A percentile compares a stretch with the other conserved stretches of the same genome.
phyloP scores from a whole-genome alignment of 108 stramenopile species.

The Cyclotella choctawhatcheeana region DNA sequence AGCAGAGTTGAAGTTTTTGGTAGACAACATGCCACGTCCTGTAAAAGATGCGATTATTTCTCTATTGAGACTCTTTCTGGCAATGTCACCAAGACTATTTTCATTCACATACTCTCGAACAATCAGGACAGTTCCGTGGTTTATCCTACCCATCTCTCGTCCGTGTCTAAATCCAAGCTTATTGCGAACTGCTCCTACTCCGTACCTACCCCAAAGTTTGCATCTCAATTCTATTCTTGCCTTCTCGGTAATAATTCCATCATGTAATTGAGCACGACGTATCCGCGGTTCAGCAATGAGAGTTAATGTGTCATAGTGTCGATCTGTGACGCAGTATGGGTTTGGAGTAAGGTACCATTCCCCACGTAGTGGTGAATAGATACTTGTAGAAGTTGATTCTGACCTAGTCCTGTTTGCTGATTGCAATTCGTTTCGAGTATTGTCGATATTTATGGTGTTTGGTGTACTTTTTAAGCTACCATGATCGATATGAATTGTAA shows the following conservation, averaged over 20 bases:
- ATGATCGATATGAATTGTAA: conserved; percentile 29
- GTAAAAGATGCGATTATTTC: conserved; percentile 41
- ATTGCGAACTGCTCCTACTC: conserved; percentile 36
- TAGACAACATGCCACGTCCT: conserved; percentile 9
- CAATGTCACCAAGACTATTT: neutral
- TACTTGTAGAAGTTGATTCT: neutral
- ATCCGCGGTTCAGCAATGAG: conserved; percentile 65
- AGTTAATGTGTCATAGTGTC: conserved; percentile 69
- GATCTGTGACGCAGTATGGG: conserved; percentile 87
- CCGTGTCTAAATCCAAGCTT: conserved; percentile 39
- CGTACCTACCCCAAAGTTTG: conserved; percentile 46
- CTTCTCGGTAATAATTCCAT: conserved; percentile 23
- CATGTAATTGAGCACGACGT: conserved; percentile 15
- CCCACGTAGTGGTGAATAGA: conserved; percentile 50
- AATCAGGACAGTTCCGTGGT: conserved; percentile 40
- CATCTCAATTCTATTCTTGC: conserved; percentile 47
- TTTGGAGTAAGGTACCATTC: conserved; percentile 70
- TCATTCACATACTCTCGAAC: conserved; percentile 27
- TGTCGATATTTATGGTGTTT: neutral
- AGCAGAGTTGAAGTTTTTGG: conserved; percentile 10
- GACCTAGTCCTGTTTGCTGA: neutral
- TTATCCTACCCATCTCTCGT: conserved; percentile 38
- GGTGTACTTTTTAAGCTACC: neutral
- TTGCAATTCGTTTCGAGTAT: neutral
- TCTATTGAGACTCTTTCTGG: neutral